Evolutionary conservation across 768 basidiomycete genomes (phyloP), one percentile per base, ranked within the genome.

Genomic region (Cystobasidium onofrii): DNA sequence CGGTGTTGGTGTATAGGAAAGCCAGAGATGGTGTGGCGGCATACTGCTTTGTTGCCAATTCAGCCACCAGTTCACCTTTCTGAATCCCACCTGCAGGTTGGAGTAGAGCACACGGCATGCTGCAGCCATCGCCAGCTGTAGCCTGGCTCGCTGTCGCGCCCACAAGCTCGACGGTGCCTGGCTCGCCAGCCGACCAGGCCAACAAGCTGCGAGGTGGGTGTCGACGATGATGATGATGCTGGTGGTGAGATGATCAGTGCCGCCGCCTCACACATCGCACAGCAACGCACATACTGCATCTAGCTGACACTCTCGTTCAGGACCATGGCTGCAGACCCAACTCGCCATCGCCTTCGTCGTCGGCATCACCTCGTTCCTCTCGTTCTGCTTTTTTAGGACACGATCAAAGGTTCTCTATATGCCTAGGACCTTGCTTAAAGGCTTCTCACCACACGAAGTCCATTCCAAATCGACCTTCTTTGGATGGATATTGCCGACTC

Each of bases 251-350:
- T 44, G 9, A n/a, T n/a, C n/a, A n/a, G n/a, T n/a, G n/a, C n/a
- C n/a, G n/a, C n/a, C n/a, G n/a, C n/a, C n/a, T n/a, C n/a, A n/a
- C n/a, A n/a, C n/a, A n/a, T n/a, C n/a, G n/a, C n/a, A 64, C 33
- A n/a, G 27, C n/a, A 64, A 25, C 9, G 34, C 7, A n/a, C 20
- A 18, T n/a, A 34, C 41, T 7, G 6, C 9, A 18, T 34, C 41
- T 64, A n/a, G n/a, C 31, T 54, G 27, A 54, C 36, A 10, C 41
- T 33, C 10, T 67, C 20, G 15, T 31, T 9, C 64, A 79, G 94
- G 95, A 0, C 92, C 93, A 39, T 98, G 96, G 96, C 90, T 99
- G 81, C 87, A 87, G 25, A 96, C 94, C 0, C 95, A 98, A 81
- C 83, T 95, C 20, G 81, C 85, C 1, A 86, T 98, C 36, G 90